Evolutionary conservation across 2,329 filamentous ascomycete species (phyloP), one percentile per base, ranked within the genome.

Genomic region (Phyllosticta capitalensis): DNA sequence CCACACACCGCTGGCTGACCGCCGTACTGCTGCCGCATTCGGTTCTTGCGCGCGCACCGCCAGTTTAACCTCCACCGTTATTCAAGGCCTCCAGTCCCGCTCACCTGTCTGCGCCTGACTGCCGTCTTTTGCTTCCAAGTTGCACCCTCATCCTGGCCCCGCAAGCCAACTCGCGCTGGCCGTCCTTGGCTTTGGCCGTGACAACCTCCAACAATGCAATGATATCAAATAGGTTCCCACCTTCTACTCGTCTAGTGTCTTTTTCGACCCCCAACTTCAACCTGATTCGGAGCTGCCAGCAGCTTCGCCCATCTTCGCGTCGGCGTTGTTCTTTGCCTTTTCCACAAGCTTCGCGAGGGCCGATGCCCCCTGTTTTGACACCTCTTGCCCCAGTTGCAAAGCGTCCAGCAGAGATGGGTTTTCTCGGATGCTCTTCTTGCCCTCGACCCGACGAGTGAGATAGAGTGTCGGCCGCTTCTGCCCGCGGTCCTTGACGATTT

Each of bases 401-500:
- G 57, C 69, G 52, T 63, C 56, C 14, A 67, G 61, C 21, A 72
- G 67, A 57, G 61, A 66, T 24, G 65, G 64, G 51, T 70, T 65
- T 12, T 65, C 62, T n/a, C 67, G 59, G 9, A 76, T 69, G 22
- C 70, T 69, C 57, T 74, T 72, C 9, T 71, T 69, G 57, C 77
- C 73, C 59, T 81, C 78, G 24, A 80, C 77, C 30, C 78, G 71
- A 12, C 78, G 71, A 0, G 75, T 79, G 12, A 80, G 72, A 61
- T 86, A 88, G 17, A 89, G 77, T 19, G 79, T 85, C 1, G 84
- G 71, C 65, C 38, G 52, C 78, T 33, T 71, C 67, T 24, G 74
- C 71, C 60, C 78, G 75, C 65, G 77, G 26, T 60, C 21, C 68
- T 63, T 76, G 72, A 82, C 74, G 66, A 96, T 92, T 17, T 86